These are phyloP conservation scores for Colletotrichum cuscutae DNA, from an alignment of 2,329 filamentous ascomycete genomes.

Conservation along the genomic window DNA sequence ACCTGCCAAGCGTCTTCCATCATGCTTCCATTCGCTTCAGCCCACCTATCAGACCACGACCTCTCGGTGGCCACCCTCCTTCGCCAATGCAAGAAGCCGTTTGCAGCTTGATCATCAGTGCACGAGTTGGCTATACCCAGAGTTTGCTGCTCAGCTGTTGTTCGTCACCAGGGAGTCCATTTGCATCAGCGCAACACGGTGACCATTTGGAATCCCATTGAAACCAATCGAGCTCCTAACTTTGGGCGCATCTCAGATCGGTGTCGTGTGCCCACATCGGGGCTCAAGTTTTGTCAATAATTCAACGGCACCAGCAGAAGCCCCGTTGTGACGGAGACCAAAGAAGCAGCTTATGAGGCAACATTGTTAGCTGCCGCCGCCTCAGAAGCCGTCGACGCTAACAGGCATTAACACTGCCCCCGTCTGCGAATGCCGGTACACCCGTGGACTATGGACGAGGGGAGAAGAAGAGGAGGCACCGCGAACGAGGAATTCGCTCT, in stretches of 20 bases:
- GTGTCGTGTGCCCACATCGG: not conserved
- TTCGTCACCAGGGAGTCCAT: not conserved
- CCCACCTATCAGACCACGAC: constrained; percentile 21
- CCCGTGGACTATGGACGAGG: not conserved
- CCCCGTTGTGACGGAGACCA: not conserved
- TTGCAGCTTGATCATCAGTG: not conserved
- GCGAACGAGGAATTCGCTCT: not conserved
- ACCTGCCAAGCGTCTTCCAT: constrained; percentile 24
- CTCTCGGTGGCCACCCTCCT: not conserved
- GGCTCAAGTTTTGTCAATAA: not conserved
- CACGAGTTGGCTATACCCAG: not conserved
- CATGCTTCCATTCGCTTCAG: constrained; percentile 16
- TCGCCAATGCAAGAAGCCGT: constrained; percentile 11
- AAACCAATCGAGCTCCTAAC: not conserved
- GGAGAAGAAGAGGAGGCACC: not conserved
- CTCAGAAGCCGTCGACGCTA: constrained; percentile 3
- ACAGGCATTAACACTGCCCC: constrained; percentile 23
- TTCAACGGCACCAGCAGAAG: not conserved
- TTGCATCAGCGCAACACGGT: not conserved
- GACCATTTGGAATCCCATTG: no score
- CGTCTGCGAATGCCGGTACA: constrained; percentile 12
- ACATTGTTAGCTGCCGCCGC: constrained; percentile 2
- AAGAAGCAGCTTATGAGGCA: not conserved
- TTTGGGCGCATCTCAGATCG: not conserved
- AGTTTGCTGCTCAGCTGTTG: not conserved